A percentile compares a stretch with the other conserved stretches of the same genome.
Conservation (phyloP, 345 rosid species). For the Cardamine resedifolia region DNA sequence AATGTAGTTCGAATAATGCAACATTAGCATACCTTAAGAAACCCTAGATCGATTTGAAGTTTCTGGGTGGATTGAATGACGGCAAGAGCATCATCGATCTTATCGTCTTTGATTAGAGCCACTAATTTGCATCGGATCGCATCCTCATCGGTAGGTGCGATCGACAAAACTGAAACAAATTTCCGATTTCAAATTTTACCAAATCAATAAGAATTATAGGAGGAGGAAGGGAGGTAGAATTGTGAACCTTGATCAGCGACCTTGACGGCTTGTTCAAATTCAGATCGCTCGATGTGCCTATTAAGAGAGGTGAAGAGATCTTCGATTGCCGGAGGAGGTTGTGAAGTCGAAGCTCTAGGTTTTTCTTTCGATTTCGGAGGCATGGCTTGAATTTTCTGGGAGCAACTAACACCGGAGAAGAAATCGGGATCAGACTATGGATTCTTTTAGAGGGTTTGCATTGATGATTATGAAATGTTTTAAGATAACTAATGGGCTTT, state of each 20-base stretch:
- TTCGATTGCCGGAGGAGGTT: conserved; percentile 73
- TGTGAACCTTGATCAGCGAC: conserved; percentile 72
- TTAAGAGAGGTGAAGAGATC: conserved; percentile 76
- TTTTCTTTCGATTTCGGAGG: conserved; percentile 75
- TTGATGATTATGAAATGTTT: not conserved
- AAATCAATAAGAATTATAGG: not conserved
- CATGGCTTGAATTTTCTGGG: conserved; percentile 43
- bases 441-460: conserved; percentile 25
- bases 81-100: conserved; percentile 66
- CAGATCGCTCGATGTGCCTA: conserved; percentile 58
- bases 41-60: conserved; percentile 55
- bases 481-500: conserved; percentile 6
- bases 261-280: conserved; percentile 58
- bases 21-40: conserved; percentile 49
- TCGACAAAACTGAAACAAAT: conserved; percentile 55
- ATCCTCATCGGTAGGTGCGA: conserved; percentile 77
- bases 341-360: conserved; percentile 47
- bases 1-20: conserved; percentile 11
- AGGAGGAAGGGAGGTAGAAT: not conserved
- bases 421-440: conserved; percentile 15
- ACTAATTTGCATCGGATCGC: conserved; percentile 86
- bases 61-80: conserved; percentile 50
- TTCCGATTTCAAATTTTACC: not conserved
- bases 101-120: conserved; percentile 69
- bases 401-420: not conserved